phyloP scores from a whole-genome alignment of 163 green algal species.

The Picocystis sp. region DNA sequence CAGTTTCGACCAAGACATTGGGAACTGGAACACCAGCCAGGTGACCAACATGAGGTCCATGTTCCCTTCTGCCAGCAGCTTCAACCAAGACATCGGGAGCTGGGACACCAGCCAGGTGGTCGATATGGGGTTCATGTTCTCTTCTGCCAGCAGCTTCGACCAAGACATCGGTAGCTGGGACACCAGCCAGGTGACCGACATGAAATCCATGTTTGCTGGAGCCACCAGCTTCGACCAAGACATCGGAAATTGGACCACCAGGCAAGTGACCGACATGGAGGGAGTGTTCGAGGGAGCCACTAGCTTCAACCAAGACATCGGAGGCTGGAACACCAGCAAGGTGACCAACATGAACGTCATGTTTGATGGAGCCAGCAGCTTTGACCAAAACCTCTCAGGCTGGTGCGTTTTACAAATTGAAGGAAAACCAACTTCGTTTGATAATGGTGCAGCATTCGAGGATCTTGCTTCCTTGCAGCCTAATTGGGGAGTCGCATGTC shows the following conservation, averaged over 20 bases:
- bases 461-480: too few species aligned
- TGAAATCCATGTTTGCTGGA: neutral
- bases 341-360: conserved; percentile 8
- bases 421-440: too few species aligned
- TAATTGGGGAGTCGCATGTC: too few species aligned
- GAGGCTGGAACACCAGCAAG: neutral
- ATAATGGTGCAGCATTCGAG: too few species aligned
- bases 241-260: conserved; percentile 1
- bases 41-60: too few species aligned
- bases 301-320: conserved; percentile 5
- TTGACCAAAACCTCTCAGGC: too few species aligned
- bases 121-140: conserved; percentile 8
- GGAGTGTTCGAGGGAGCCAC: conserved; percentile 1
- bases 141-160: conserved; percentile 1
- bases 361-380: too few species aligned
- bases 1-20: too few species aligned
- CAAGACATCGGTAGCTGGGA: neutral
- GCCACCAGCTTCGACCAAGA: conserved; percentile 3
- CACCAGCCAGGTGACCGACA: too few species aligned
- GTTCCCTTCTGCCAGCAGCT: neutral
- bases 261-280: conserved; percentile 4
- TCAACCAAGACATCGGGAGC: conserved; percentile 8
- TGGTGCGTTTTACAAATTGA: too few species aligned
- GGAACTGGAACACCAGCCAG: too few species aligned
- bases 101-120: conserved; percentile 1